Evolutionary conservation across 192 early-diverging fungal species (phyloP).

Genomic region (Rhizophagus sp.): DNA sequence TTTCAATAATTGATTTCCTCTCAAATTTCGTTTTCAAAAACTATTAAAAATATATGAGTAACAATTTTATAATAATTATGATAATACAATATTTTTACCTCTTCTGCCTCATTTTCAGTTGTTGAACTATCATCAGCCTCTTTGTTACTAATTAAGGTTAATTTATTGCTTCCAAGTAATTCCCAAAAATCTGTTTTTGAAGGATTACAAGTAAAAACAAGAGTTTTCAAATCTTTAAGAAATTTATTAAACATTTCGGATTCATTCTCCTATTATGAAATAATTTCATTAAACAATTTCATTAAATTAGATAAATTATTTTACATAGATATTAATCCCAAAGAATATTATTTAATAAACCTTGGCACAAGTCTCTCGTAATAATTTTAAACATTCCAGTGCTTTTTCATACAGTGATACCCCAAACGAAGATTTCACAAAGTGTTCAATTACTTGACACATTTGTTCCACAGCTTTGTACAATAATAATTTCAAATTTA

Average conservation of each 20-base stretch:
- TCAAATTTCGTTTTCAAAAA: background rate
- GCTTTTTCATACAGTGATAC: conserved; percentile 50
- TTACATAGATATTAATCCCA: background rate
- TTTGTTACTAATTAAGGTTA: conserved; percentile 49
- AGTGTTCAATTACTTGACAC: conserved; percentile 38
- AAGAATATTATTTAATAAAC: background rate
- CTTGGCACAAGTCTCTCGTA: conserved; percentile 37
- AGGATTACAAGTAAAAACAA: conserved; percentile 35
- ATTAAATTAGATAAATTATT: background rate
- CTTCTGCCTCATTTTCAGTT: conserved; percentile 46
- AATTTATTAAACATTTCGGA: conserved; percentile 54
- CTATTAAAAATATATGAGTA: background rate
- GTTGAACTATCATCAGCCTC: conserved; percentile 47
- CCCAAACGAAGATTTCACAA: conserved; percentile 8
- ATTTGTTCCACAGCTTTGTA: conserved; percentile 57
- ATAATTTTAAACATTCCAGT: conserved; percentile 50
- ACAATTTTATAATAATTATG: background rate
- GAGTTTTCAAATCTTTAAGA: conserved; percentile 45
- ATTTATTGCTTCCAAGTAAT: conserved; percentile 36
- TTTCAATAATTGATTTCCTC: background rate
- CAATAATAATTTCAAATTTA: conserved; percentile 14
- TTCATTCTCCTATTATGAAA: conserved; percentile 36
- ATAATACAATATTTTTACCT: conserved; percentile 36
- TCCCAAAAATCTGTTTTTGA: conserved; percentile 57
- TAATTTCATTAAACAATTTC: background rate